Conservation (phyloP, 495 filamentous ascomycete species). For the Daldinia concentrica region DNA sequence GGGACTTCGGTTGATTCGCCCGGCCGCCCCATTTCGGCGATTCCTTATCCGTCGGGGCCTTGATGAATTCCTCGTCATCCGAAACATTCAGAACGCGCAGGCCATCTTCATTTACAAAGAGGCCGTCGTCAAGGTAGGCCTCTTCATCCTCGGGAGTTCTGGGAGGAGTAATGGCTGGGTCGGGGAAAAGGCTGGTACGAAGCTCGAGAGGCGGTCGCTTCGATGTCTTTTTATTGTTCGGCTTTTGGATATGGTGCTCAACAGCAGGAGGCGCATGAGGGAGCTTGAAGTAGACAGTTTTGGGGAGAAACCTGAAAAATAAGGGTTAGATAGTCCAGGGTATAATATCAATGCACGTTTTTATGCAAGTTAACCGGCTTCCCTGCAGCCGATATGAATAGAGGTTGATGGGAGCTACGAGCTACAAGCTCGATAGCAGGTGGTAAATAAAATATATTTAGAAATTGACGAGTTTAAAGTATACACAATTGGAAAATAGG, state of each 20-base stretch:
- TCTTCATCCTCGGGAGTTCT: constrained; percentile 70
- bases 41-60: constrained; percentile 68
- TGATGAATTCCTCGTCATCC: constrained; percentile 49
- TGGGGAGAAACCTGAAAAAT: constrained; percentile 78
- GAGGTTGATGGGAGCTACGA: not conserved
- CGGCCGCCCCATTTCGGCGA: constrained; percentile 76
- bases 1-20: constrained; percentile 77
- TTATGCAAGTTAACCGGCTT: not conserved
- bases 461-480: not conserved
- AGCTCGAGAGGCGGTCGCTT: constrained; percentile 47
- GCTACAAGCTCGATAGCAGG: not conserved
- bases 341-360: constrained; percentile 7
- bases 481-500: constrained; percentile 1
- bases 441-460: not conserved
- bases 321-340: constrained; percentile 14
- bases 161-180: constrained; percentile 57
- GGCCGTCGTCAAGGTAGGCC: constrained; percentile 58
- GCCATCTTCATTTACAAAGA: constrained; percentile 67
- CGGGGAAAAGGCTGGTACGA: constrained; percentile 59
- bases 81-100: constrained; percentile 53
- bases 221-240: constrained; percentile 36
- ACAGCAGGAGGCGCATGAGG: constrained; percentile 51
- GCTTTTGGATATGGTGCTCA: constrained; percentile 46
- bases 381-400: not conserved
- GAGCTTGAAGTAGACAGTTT: constrained; percentile 81